phyloP scores from a whole-genome alignment of 2,329 filamentous ascomycete species.

The Ascochyta clinopodiicola region DNA sequence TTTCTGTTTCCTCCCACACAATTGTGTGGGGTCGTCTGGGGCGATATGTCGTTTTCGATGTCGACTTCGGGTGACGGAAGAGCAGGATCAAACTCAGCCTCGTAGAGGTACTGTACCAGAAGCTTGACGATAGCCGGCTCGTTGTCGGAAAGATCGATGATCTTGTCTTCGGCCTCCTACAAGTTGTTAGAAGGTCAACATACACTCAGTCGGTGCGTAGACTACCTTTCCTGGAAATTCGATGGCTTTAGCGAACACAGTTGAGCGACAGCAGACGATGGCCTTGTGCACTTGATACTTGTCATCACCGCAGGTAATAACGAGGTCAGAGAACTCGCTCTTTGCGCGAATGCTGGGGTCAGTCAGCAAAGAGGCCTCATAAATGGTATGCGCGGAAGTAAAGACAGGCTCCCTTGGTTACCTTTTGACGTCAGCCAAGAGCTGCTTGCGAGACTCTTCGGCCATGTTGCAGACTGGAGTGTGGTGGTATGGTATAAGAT shows the following conservation, averaged over 20 bases:
- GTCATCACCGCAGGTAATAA: constrained; percentile 9
- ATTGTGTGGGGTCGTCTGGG: background rate
- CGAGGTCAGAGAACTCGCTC: constrained; percentile 15
- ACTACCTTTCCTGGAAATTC: background rate
- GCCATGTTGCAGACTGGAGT: background rate
- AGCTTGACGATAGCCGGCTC: constrained; percentile 19
- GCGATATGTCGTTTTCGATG: background rate
- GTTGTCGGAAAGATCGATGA: constrained; percentile 21
- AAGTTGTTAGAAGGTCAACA: background rate
- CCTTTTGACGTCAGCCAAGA: background rate
- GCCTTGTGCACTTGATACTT: constrained; percentile 2
- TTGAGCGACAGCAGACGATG: background rate
- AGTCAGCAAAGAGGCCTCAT: background rate
- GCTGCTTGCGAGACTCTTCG: background rate
- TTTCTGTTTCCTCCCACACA: background rate
- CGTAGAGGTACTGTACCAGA: constrained; percentile 26
- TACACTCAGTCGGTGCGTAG: background rate
- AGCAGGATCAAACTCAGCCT: constrained; percentile 17
- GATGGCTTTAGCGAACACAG: constrained; percentile 5
- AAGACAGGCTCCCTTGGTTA: background rate
- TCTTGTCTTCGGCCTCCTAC: background rate
- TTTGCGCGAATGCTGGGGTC: background rate
- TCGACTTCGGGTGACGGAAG: background rate
- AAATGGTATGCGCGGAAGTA: too few relatives aligned
- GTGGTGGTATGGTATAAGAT: background rate